Conservation (phyloP, 2,329 filamentous ascomycete species). For the Fusarium nodosum region DNA sequence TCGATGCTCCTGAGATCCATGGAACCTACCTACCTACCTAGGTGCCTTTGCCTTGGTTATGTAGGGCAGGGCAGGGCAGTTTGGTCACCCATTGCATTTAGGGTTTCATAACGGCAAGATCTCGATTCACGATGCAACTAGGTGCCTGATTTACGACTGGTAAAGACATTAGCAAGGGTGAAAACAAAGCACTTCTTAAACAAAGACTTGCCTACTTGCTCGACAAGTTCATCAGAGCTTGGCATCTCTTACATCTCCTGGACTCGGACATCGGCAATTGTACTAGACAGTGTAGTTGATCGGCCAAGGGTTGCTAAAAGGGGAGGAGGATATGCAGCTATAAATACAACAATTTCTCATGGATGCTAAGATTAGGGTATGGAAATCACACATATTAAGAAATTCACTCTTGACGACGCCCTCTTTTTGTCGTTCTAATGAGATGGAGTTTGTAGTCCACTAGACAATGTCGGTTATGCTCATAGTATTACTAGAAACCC, state of each 20-base stretch:
- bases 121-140: conserved; percentile 4
- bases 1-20: conserved; percentile 18
- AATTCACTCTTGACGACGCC: conserved; percentile 22
- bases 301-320: conserved; percentile 28
- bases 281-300: conserved; percentile 13
- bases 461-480: conserved; percentile 12
- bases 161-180: not conserved
- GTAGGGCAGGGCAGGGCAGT: conserved; percentile 17
- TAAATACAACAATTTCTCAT: conserved; percentile 29
- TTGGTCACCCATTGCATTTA: not conserved
- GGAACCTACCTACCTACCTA: conserved; percentile 1
- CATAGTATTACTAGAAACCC: conserved; percentile 11
- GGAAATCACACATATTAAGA: conserved; percentile 10
- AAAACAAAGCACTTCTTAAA: not conserved
- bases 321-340: conserved; percentile 35
- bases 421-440: conserved; percentile 13
- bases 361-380: conserved; percentile 32
- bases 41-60: conserved; percentile 1
- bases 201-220: not conserved
- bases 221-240: conserved; percentile 1
- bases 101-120: conserved; percentile 20
- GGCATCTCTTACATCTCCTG: conserved; percentile 1
- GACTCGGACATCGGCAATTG: conserved; percentile 31
- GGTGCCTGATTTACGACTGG: not conserved
- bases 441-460: conserved; percentile 20